Conservation (phyloP, 1,139 yeast genomes). For the Taiozyma sp. region DNA sequence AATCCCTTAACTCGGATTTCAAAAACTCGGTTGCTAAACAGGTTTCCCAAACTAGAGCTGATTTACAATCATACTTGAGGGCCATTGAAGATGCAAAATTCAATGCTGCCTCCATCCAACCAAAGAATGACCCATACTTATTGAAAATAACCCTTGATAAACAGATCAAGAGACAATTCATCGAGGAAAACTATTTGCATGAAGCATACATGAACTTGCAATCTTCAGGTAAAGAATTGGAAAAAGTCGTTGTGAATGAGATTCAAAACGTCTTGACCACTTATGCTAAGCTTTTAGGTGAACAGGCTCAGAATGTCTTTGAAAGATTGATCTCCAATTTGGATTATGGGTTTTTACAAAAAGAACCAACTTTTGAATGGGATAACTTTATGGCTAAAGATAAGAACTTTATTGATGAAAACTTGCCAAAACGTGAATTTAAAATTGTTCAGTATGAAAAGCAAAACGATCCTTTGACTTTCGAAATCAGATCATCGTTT, state of each 20-base stretch:
- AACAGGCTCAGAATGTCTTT: constrained; percentile 64
- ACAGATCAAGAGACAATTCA: constrained; percentile 69
- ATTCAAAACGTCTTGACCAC: constrained; percentile 73
- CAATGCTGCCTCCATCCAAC: constrained; percentile 29
- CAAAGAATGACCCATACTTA: constrained; percentile 75
- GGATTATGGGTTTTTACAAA: constrained; percentile 67
- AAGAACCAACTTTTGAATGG: constrained; percentile 86
- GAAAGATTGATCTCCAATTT: constrained; percentile 62
- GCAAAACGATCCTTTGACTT: constrained; percentile 64
- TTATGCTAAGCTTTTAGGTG: constrained; percentile 63
- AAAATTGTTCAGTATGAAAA: constrained; percentile 60
- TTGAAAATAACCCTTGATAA: constrained; percentile 67
- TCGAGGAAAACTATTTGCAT: constrained; percentile 79
- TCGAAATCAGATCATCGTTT: constrained; percentile 70
- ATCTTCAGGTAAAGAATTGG: constrained; percentile 83
- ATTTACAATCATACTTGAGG: constrained; percentile 42
- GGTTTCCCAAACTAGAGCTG: constrained; percentile 52
- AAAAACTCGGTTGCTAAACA: constrained; percentile 70
- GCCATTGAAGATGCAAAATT: constrained; percentile 38
- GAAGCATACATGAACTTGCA: constrained; percentile 88
- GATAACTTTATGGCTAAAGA: constrained; percentile 72
- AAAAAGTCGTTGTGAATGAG: constrained; percentile 80
- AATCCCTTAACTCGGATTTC: constrained; percentile 75
- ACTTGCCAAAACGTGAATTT: constrained; percentile 61
- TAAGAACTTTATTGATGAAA: constrained; percentile 71